Evolutionary conservation across 2,329 filamentous ascomycete genomes (phyloP).

Genomic region (Microcyclospora tardicrescens): DNA sequence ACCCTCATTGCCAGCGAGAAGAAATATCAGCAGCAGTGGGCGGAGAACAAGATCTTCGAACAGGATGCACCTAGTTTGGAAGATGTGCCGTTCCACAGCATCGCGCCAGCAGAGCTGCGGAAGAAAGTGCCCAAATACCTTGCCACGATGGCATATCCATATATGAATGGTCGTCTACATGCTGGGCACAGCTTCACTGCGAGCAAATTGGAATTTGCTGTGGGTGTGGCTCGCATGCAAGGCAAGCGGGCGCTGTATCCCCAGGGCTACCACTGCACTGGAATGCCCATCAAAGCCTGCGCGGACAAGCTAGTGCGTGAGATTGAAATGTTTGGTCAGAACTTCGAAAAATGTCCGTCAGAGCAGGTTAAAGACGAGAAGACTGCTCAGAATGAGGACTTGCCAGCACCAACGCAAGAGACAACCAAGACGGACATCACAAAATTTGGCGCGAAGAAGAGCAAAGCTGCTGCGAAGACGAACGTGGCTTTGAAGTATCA

Average conservation of each 20-base stretch:
- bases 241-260: slow-evolving; percentile 81
- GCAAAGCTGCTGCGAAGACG: slow-evolving; percentile 73
- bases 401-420: slow-evolving; percentile 48
- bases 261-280: slow-evolving; percentile 89
- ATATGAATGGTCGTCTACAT: slow-evolving; percentile 75
- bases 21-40: slow-evolving; percentile 82
- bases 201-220: slow-evolving; percentile 84
- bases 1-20: slow-evolving; percentile 72
- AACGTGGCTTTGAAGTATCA: slow-evolving; percentile 90
- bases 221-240: slow-evolving; percentile 78
- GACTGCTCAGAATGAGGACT: slow-evolving; percentile 25
- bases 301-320: slow-evolving; percentile 90
- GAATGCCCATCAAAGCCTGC: slow-evolving; percentile 95
- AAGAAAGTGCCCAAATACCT: slow-evolving; percentile 84
- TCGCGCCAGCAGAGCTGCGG: slow-evolving; percentile 61
- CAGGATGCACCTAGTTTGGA: slow-evolving; percentile 66
- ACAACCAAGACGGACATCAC: slow-evolving; percentile 65
- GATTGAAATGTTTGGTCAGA: slow-evolving; percentile 73
- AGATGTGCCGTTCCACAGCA: slow-evolving; percentile 64
- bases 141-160: slow-evolving; percentile 63
- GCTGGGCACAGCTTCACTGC: slow-evolving; percentile 87
- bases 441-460: slow-evolving; percentile 87
- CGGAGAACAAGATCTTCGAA: slow-evolving; percentile 66
- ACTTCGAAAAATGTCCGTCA: slow-evolving; percentile 66
- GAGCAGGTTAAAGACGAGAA: slow-evolving; percentile 37